These are phyloP conservation scores for Ceratocystis huliohia DNA, from an alignment of 2,329 filamentous ascomycete genomes.

Conservation along the genomic window DNA sequence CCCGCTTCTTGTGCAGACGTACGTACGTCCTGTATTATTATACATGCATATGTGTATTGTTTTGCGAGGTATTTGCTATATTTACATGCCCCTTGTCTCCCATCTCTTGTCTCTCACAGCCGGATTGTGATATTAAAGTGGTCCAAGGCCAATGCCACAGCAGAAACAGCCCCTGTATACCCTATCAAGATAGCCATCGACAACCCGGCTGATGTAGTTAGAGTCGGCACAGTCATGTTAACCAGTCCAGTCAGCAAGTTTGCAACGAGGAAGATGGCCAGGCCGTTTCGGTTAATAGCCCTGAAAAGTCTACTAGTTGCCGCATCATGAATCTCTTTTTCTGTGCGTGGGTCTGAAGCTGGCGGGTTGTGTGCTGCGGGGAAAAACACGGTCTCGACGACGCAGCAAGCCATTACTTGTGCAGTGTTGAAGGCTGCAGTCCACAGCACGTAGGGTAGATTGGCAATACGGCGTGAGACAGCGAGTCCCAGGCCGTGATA, in stretches of 20 bases:
- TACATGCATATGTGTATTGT: neutral
- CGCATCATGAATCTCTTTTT: conserved; percentile 49
- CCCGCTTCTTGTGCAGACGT: neutral
- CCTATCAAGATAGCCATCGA: conserved; percentile 63
- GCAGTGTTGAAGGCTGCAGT: conserved; percentile 77
- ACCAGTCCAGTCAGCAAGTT: conserved; percentile 82
- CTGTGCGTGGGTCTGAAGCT: conserved; percentile 30
- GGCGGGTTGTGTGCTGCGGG: conserved; percentile 31
- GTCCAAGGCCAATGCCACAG: conserved; percentile 55
- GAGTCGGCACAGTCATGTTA: conserved; percentile 74
- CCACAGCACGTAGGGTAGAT: conserved; percentile 89
- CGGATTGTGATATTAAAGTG: conserved; percentile 56
- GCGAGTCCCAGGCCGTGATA: conserved; percentile 57
- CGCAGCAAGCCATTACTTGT: conserved; percentile 68
- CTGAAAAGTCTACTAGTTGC: conserved; percentile 72
- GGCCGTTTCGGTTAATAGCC: conserved; percentile 78
- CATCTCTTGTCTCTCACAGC: conserved; percentile 28
- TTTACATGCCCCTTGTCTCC: conserved; percentile 27
- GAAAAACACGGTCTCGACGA: conserved; percentile 68
- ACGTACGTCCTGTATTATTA: neutral
- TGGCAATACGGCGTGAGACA: conserved; percentile 81
- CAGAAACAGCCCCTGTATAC: conserved; percentile 58
- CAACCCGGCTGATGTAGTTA: conserved; percentile 51
- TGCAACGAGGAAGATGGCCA: conserved; percentile 72
- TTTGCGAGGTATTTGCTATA: neutral